Evolutionary conservation across 2,329 filamentous ascomycete species (phyloP).

Genomic region (Alternaria atra): DNA sequence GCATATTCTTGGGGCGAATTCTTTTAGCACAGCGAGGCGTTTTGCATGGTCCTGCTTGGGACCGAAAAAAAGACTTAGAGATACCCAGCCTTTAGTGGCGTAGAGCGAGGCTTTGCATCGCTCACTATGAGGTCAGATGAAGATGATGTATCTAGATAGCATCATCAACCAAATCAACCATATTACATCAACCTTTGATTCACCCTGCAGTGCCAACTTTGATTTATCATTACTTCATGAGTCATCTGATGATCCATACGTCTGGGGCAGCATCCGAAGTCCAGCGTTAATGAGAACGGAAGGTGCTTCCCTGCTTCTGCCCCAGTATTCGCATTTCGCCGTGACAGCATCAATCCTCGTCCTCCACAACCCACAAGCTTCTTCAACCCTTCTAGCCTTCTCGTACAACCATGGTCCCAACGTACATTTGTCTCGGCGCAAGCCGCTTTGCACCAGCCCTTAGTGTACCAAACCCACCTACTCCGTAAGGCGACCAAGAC

Average conservation of each 20-base stretch:
- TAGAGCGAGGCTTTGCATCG: conserved; percentile 27
- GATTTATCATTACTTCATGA: background rate
- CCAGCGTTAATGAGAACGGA: conserved; percentile 2
- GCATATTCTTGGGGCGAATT: conserved; percentile 17
- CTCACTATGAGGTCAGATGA: conserved; percentile 37
- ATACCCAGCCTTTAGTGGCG: conserved; percentile 44
- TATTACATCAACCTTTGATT: background rate
- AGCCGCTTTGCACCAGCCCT: conserved; percentile 14
- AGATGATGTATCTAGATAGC: conserved; percentile 12
- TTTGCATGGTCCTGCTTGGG: conserved; percentile 28
- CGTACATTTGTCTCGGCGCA: conserved; percentile 17
- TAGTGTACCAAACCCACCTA: conserved; percentile 7
- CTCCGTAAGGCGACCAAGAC: background rate
- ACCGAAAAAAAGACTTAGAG: conserved; percentile 23
- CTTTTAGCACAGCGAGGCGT: conserved; percentile 45
- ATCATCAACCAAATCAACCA: conserved; percentile 7
- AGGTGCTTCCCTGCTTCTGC: conserved; percentile 7
- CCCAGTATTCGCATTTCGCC: conserved; percentile 7
- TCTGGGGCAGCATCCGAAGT: background rate
- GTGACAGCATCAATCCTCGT: conserved; percentile 6
- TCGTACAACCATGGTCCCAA: conserved; percentile 3
- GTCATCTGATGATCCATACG: background rate
- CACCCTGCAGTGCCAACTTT: background rate
- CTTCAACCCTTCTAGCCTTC: conserved; percentile 21
- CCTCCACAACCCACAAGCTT: conserved; percentile 6